Conservation (phyloP, 352 stramenopile genomes). For the Phytophthora hybrid region DNA sequence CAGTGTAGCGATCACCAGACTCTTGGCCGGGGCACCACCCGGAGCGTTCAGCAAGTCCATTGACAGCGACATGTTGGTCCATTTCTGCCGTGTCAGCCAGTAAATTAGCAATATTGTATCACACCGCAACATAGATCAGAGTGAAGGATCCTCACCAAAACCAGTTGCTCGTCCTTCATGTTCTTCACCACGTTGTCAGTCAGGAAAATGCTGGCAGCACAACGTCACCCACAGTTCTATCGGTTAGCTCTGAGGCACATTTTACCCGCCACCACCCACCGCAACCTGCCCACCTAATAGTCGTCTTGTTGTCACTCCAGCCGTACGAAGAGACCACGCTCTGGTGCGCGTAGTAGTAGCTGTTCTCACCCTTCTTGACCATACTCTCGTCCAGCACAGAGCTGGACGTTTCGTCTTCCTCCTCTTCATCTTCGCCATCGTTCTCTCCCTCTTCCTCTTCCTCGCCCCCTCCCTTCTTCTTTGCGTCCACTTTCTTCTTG, state of each 20-base stretch:
- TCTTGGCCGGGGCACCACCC: slow-evolving; percentile 58
- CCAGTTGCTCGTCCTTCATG: slow-evolving; percentile 68
- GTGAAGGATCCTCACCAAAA: slow-evolving; percentile 53
- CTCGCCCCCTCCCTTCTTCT: slow-evolving; percentile 13
- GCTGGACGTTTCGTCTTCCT: slow-evolving; percentile 29
- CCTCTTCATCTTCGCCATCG: slow-evolving; percentile 18
- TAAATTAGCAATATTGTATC: neutral
- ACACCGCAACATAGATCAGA: neutral
- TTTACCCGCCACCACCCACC: neutral
- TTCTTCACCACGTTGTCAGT: slow-evolving; percentile 61
- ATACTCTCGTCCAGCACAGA: slow-evolving; percentile 73
- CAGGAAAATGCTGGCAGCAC: slow-evolving; percentile 72
- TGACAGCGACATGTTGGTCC: slow-evolving; percentile 80
- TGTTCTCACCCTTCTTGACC: slow-evolving; percentile 76
- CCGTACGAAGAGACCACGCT: slow-evolving; percentile 78
- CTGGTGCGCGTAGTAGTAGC: slow-evolving; percentile 88
- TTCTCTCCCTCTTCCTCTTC: slow-evolving; percentile 15
- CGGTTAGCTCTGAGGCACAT: slow-evolving; percentile 3
- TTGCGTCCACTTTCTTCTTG: slow-evolving; percentile 32
- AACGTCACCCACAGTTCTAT: neutral
- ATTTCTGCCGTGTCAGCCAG: slow-evolving; percentile 53
- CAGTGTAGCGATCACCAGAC: slow-evolving; percentile 76
- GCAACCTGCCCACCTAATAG: slow-evolving; percentile 49
- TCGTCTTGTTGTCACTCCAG: slow-evolving; percentile 81
- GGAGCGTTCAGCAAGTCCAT: slow-evolving; percentile 64